Conservation (phyloP, 352 stramenopile genomes). For the Phytophthora foliorum region DNA sequence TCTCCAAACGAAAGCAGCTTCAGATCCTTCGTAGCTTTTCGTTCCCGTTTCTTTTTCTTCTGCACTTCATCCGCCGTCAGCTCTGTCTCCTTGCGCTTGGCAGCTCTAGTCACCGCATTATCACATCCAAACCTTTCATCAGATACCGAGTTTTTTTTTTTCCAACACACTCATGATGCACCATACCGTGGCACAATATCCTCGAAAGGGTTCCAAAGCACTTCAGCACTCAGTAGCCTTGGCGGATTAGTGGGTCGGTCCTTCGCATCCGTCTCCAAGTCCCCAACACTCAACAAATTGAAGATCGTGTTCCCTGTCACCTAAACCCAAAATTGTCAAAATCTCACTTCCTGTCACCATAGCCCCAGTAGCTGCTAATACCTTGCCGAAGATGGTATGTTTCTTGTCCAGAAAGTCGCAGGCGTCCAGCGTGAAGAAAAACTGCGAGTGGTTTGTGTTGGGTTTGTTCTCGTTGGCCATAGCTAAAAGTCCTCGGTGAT, state of each 20-base stretch:
- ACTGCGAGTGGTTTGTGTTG: constrained; percentile 94
- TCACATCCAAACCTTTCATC: not conserved
- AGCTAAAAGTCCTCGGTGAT: constrained; percentile 95
- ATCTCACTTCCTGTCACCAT: not conserved
- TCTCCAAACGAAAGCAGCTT: constrained; percentile 97
- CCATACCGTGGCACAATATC: constrained; percentile 91
- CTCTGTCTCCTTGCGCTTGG: constrained; percentile 35
- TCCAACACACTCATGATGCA: not conserved
- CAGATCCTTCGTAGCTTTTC: constrained; percentile 93
- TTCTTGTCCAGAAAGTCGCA: constrained; percentile 96
- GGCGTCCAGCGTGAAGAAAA: constrained; percentile 98
- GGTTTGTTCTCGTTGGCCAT: constrained; percentile 93
- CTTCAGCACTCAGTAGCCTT: constrained; percentile 87
- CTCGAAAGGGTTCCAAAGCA: constrained; percentile 96
- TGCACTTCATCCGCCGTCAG: constrained; percentile 39
- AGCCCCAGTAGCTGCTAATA: constrained; percentile 13
- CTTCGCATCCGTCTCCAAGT: constrained; percentile 87
- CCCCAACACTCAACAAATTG: constrained; percentile 95
- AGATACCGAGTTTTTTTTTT: not conserved
- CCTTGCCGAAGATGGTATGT: constrained; percentile 95
- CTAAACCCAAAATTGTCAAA: constrained; percentile 44
- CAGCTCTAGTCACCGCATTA: constrained; percentile 27
- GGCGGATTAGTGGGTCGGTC: constrained; percentile 85
- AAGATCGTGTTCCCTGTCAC: constrained; percentile 98
- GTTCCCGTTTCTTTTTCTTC: constrained; percentile 84